Conservation (phyloP, 2,329 filamentous ascomycete species). For the Pseudopyricularia cyperi region DNA sequence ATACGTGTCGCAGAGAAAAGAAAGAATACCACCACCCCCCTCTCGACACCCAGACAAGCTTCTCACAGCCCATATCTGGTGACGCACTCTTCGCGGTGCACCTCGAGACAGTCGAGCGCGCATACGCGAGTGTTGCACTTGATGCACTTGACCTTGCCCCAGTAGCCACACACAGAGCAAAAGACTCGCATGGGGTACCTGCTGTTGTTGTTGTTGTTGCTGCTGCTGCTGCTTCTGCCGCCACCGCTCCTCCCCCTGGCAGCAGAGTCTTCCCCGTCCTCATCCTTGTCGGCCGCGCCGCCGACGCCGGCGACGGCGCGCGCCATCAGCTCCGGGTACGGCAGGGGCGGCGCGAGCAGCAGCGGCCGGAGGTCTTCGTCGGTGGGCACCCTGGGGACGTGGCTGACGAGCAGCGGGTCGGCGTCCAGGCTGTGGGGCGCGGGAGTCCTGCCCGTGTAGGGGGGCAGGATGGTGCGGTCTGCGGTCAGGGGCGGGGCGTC, state of each 20-base stretch:
- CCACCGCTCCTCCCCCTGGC: no score
- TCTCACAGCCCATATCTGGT: slow-evolving; percentile 42
- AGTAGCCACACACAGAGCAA: slow-evolving; percentile 72
- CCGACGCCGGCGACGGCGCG: slow-evolving; percentile 4
- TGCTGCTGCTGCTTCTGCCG: no score
- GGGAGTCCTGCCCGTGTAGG: slow-evolving; percentile 18
- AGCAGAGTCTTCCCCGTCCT: slow-evolving; percentile 15
- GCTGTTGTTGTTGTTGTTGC: no score
- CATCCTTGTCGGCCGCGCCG: slow-evolving; percentile 28
- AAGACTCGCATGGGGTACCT: slow-evolving; percentile 50
- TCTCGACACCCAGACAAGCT: neutral
- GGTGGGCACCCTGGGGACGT: slow-evolving; percentile 43
- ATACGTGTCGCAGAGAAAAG: neutral
- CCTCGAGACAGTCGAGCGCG: slow-evolving; percentile 59
- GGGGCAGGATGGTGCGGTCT: slow-evolving; percentile 20
- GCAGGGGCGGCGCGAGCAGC: slow-evolving; percentile 50
- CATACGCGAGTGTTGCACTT: slow-evolving; percentile 72
- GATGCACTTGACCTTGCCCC: slow-evolving; percentile 62
- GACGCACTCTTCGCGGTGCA: slow-evolving; percentile 60
- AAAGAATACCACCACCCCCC: no score
- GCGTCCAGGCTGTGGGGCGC: slow-evolving; percentile 32
- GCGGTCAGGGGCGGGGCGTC: slow-evolving; percentile 12
- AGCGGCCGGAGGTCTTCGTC: slow-evolving; percentile 51
- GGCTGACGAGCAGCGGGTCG: slow-evolving; percentile 44
- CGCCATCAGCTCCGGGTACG: slow-evolving; percentile 43